Base-by-base conservation (phyloP, 1,139 yeast species). In the Sugiyamaella xylanicola region DNA sequence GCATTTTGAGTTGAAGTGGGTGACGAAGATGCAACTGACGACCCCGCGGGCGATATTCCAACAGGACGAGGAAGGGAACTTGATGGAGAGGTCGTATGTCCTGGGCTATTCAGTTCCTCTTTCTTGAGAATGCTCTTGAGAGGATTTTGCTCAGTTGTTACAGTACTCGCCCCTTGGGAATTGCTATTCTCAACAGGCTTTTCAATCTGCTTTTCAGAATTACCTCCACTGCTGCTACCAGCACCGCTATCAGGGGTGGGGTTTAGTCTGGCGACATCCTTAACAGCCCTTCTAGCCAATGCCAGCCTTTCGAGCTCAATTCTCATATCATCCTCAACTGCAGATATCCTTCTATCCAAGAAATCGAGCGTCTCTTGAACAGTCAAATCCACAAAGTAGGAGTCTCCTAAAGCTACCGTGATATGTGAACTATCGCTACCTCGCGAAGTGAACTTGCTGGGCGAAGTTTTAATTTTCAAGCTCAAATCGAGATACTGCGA, bases 371-470 rank as follows among this genome's bases (percentile, higher is more conserved):
- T 88, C 21, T 80, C 80, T 0, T 56, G 61, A 0, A 68, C 67
- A 0, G 73, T 65, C 63, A 77, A 76, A 53, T 82, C 82, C 19
- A 77, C 82, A 67, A 81, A 84, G 62, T 82, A 83, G 4, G 83
- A 88, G 59, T 78, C 83, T 0, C 91, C 91, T 4, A 86, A 64
- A 48, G 75, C 72, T 2, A 82, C 76, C 63, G 75, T 75, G 3
- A 81, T 72, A 53, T 71, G 53, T 40, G 56, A 50, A 13, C 42
- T 15, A 15, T 27, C 51, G 17, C 17, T 42, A n/a, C 37, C 29
- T 7, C 39, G 37, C 4, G 37, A 19, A 21, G 27, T 19, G 39
- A 39, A 42, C 29, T 40, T 48, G 15, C 27, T 40, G 9, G 52
- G 52, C 2, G 15, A 19, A 42, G 43, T 42, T 36, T 19, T 15